Conservation (phyloP, 2,329 filamentous ascomycete genomes). For the Nigrospora osmanthi region DNA sequence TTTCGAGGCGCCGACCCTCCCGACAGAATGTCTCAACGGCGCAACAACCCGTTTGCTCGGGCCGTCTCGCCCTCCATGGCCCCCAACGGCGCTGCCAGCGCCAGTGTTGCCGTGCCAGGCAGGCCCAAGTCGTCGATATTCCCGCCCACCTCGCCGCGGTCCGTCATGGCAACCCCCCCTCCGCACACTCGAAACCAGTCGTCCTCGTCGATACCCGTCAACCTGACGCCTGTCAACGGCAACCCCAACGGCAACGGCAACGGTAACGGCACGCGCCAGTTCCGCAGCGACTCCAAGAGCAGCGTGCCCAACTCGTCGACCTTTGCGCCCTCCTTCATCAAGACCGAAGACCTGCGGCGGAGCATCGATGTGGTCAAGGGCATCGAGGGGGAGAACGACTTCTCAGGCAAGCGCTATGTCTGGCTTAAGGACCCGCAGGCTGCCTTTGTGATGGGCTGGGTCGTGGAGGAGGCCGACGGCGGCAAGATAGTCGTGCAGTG, state of each 20-base stretch:
- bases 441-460: conserved; percentile 88
- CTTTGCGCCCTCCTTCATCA: conserved; percentile 95
- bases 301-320: conserved; percentile 63
- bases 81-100: conserved; percentile 28
- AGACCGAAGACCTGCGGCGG: conserved; percentile 66
- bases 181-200: conserved; percentile 65
- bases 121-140: conserved; percentile 73
- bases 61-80: conserved; percentile 60
- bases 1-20: conserved; percentile 34
- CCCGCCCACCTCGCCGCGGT: conserved; percentile 45
- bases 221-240: conserved; percentile 21
- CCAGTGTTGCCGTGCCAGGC: conserved; percentile 18
- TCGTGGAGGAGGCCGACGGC: conserved; percentile 70
- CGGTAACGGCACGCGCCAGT: conserved; percentile 28
- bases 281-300: conserved; percentile 54
- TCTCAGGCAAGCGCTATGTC: conserved; percentile 96
- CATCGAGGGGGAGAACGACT: conserved; percentile 96
- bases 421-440: conserved; percentile 85
- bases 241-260: conserved; percentile 8
- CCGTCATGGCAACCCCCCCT: conserved; percentile 29
- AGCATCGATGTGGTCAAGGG: conserved; percentile 52
- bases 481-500: conserved; percentile 78
- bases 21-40: conserved; percentile 60
- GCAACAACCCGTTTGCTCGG: conserved; percentile 73
- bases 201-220: conserved; percentile 40